phyloP scores from a whole-genome alignment of 768 basidiomycete species.

The Leucosporidium yakuticum region DNA sequence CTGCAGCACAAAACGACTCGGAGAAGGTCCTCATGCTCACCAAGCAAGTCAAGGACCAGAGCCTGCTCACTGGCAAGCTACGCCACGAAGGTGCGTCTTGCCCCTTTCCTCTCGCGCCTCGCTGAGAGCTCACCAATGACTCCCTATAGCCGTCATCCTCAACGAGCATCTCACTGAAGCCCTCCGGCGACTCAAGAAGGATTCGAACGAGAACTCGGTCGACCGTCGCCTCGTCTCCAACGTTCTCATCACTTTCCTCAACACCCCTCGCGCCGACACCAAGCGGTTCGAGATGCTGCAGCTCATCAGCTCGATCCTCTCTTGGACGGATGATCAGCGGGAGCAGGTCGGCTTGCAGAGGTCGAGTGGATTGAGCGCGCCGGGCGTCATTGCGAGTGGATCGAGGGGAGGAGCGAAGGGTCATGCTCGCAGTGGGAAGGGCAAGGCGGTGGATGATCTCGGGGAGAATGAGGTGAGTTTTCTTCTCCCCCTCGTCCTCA shows the following conservation, averaged over 20 bases:
- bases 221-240: conserved; percentile 89
- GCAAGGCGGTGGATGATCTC: conserved; percentile 29
- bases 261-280: conserved; percentile 79
- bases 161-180: conserved; percentile 98
- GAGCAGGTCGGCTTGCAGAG: conserved; percentile 72
- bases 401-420: conserved; percentile 21
- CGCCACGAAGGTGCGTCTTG: conserved; percentile 73
- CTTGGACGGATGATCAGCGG: conserved; percentile 83
- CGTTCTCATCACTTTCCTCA: conserved; percentile 80
- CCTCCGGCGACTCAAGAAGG: conserved; percentile 82
- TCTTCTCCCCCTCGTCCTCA: not conserved
- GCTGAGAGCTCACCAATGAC: not conserved
- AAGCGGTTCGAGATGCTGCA: conserved; percentile 97
- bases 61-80: conserved; percentile 84
- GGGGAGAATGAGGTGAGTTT: conserved; percentile 34
- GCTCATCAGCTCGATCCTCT: conserved; percentile 79
- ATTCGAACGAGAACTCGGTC: conserved; percentile 76
- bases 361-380: conserved; percentile 8
- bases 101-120: conserved; percentile 2
- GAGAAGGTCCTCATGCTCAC: conserved; percentile 67
- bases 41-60: conserved; percentile 92
- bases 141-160: conserved; percentile 71
- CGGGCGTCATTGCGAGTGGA: conserved; percentile 25
- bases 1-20: conserved; percentile 63
- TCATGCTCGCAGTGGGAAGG: conserved; percentile 32